Evolutionary conservation across 352 stramenopile genomes (phyloP), one percentile per base, ranked within the genome.

Genomic region (Globisporangium acanthophoron): DNA sequence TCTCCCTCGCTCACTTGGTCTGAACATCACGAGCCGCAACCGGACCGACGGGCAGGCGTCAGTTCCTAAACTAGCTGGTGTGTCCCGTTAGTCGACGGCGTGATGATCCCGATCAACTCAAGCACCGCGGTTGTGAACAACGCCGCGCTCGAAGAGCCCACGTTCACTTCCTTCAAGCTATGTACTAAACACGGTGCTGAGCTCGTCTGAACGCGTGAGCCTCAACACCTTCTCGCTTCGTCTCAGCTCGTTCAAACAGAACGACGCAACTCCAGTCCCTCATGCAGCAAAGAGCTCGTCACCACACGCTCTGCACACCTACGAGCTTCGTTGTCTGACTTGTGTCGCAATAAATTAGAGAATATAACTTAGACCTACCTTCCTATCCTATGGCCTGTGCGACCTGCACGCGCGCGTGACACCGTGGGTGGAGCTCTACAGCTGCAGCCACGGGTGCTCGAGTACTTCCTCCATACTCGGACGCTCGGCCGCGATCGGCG

Each of bases 401-500:
- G 39, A 44, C 39, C 39, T n/a, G 24, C 24, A 27, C 24, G 24
- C 24, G 24, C 24, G 24, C 24, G 24, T 27, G 24, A 27, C 24
- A 27, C 24, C 24, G 24, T 27, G 24, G 24, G 39, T 44, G 18
- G 15, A 44, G 39, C 39, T 45, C 41, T 67, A 65, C 33, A 61
- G 65, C 54, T 74, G 57, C 51, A 89, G 67, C 80, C 80, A 90
- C 13, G 75, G 29, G 53, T 90, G 76, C 48, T 69, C 69, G 31
- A 85, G 63, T 66, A 87, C 76, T 75, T 87, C 77, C n/a, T 88
- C 70, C 69, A 90, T 82, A 52, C 64, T 87, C 35, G 66, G 62
- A 11, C 80, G 77, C 55, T 76, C 37, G 18, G 46, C 58, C 6
- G 74, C 59, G 37, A 85, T 65, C 5, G 62, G 52, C 27, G 78